phyloP scores from a whole-genome alignment of 192 early-diverging fungal species.

The Linnemannia schmuckeri region DNA sequence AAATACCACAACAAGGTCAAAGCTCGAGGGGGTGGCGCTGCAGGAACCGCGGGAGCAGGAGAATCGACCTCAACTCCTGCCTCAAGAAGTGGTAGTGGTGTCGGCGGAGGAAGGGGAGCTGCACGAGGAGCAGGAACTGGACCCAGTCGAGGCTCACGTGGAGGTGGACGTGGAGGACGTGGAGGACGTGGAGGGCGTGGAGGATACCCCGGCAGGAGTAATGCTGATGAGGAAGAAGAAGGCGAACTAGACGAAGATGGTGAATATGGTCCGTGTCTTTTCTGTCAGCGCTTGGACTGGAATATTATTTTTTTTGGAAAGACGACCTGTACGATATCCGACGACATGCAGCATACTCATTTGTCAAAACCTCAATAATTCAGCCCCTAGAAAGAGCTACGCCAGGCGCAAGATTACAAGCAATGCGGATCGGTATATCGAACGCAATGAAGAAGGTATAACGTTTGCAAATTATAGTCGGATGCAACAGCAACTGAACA shows the following conservation, averaged over 20 bases:
- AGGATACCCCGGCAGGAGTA: slow-evolving; percentile 26
- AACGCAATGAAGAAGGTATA: slow-evolving; percentile 37
- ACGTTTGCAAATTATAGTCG: neutral
- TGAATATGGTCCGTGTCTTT: slow-evolving; percentile 7
- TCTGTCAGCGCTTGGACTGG: neutral
- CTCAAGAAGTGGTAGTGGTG: neutral
- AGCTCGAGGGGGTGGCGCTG: slow-evolving; percentile 16
- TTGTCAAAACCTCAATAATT: neutral
- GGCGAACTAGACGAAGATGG: slow-evolving; percentile 4
- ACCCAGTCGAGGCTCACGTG: neutral
- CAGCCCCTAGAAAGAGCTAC: slow-evolving; percentile 45
- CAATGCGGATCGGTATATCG: slow-evolving; percentile 44
- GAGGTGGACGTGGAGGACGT: slow-evolving; percentile 9
- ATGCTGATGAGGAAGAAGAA: slow-evolving; percentile 3
- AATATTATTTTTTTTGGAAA: neutral
- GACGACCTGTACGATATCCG: neutral
- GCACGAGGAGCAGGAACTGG: slow-evolving; percentile 4
- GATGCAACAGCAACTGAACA: neutral
- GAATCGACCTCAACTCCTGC: slow-evolving; percentile 3
- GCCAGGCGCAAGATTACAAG: slow-evolving; percentile 46
- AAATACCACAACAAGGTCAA: slow-evolving; percentile 52
- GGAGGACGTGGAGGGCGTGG: slow-evolving; percentile 28
- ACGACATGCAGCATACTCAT: neutral
- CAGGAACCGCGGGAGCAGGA: slow-evolving; percentile 8
- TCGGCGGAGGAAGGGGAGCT: neutral